Evolutionary conservation across 23 red algal genomes (phyloP), one percentile per base, ranked within the genome.

Genomic region (Gracilaria domingensis): DNA sequence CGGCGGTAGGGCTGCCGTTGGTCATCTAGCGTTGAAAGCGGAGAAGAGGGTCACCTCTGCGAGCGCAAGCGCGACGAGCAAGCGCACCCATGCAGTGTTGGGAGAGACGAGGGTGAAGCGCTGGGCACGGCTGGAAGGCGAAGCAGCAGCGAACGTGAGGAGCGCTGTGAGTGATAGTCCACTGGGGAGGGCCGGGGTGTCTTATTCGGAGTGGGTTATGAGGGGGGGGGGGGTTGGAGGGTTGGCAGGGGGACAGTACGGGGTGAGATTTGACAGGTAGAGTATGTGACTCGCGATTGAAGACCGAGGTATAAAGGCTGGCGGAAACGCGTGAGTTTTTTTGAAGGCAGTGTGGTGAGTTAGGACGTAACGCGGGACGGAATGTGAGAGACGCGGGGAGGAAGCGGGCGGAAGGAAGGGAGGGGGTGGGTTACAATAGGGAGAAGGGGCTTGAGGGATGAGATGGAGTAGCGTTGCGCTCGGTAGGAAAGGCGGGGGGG

Each of bases 1-100:
- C 38, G 51, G 64, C 33, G 47, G 40, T 54, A n/a, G 84, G 40
- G 67, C 69, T 73, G 67, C 47, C 36, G 67, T 73, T 75, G 64
- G 84, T 73, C 84, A 87, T 87, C 24, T 49, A 39, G 53, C n/a
- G 51, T 57, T 73, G 53, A 42, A 21, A 71, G 39, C 56, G 50
- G 54, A 82, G 35, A 82, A 82, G 58, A 82, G 79, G 79, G 79
- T 4, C n/a, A 82, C 79, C 79, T 60, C 79, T 82, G 79, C 58
- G 79, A 82, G 54, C 79, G 79, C 79, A 61, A 60, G 55, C 32
- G 55, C 53, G 34, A 28, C 58, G 54, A 55, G 79, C 79, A 65
- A 62, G 55, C 55, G 79, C 79, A 82, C 53, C 79, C 79, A 82
- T 82, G 58, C 79, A 82, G 79, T 65, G n/a, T 48, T 65, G 58